Evolutionary conservation across 2,329 filamentous ascomycete genomes (phyloP), one percentile per base, ranked within the genome.

Genomic region (Amylocarpus encephaloides): DNA sequence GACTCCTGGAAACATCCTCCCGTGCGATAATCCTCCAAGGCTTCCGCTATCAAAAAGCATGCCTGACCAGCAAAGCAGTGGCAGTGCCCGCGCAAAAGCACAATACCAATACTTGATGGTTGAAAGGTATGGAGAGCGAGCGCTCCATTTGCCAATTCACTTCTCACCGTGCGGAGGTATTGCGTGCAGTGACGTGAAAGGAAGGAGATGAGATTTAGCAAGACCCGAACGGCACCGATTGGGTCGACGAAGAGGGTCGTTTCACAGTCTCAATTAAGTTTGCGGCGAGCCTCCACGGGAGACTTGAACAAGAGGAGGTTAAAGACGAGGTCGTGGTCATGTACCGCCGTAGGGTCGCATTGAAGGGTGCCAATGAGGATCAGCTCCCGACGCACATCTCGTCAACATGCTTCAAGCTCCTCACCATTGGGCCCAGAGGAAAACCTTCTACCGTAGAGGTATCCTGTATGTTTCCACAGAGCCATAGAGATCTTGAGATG

Each of bases 281-380:
- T 47, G 45, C 45, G 45, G 45, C 45, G 45, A 40, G 26, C 32
- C 6, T 41, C 32, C 18, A 15, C n/a, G 18, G 45, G 30, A 40
- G 35, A 13, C 45, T 47, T 47, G 40, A 47, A 41, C 45, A 16
- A 33, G 34, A 32, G 15, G 34, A 26, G 45, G 45, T 22, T 40
- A 47, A 15, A 40, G 36, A 47, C 45, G 44, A 46, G 16, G 34
- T 26, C 22, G 7, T 7, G 22, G 22, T 26, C 22, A 26, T 26
- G 22, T 26, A 26, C 22, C 22, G 22, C 18, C 11, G 26, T 18
- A 36, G 13, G 35, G 33, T 46, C 18, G 11, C 22, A 26, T 19
- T 40, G 45, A 22, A 15, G 36, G 35, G 13, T 19, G 35, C 22
- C 22, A 39, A 30, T 26, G 11, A n/a, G 45, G 45, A 18, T 29